A percentile compares a stretch with the other conserved stretches of the same genome.
phyloP scores from a whole-genome alignment of 306 rosid species.

The Elaeagnus macrophylla region DNA sequence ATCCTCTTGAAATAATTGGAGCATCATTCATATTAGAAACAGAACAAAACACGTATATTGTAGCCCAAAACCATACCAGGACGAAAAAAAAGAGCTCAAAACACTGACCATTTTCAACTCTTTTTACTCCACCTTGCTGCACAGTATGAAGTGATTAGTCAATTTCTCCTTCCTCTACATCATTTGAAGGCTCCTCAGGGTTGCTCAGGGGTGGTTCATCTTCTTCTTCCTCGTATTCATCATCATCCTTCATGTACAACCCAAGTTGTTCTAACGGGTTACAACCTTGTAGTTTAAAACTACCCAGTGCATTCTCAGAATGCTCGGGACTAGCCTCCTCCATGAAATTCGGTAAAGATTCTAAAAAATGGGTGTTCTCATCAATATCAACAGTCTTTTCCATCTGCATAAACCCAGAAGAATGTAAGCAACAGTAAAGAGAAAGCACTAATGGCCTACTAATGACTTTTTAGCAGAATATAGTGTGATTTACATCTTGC shows the following conservation, averaged over 20 bases:
- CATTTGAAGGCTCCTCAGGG: slow-evolving; percentile 40
- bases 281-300: slow-evolving; percentile 60
- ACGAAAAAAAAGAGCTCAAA: no score
- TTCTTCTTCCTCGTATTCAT: slow-evolving; percentile 56
- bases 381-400: slow-evolving; percentile 82
- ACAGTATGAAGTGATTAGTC: slow-evolving; percentile 24
- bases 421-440: slow-evolving; percentile 21
- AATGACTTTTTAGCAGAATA: slow-evolving; percentile 1
- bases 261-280: slow-evolving; percentile 78
- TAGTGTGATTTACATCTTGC: slow-evolving; percentile 44
- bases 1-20: no score
- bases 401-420: slow-evolving; percentile 42
- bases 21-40: no score
- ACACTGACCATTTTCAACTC: no score
- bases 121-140: no score
- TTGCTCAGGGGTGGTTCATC: slow-evolving; percentile 28
- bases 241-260: slow-evolving; percentile 63
- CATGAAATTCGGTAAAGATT: slow-evolving; percentile 58
- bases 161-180: slow-evolving; percentile 81
- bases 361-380: slow-evolving; percentile 62
- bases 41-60: no score
- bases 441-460: neutral
- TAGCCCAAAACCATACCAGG: no score
- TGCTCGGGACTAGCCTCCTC: slow-evolving; percentile 66
- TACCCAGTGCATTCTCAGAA: slow-evolving; percentile 54